Percentiles rank a stretch among this genome's conserved stretches.
These are phyloP conservation scores for Penicillium expansum DNA, from an alignment of 2,329 filamentous ascomycete genomes.

Conservation along the genomic window DNA sequence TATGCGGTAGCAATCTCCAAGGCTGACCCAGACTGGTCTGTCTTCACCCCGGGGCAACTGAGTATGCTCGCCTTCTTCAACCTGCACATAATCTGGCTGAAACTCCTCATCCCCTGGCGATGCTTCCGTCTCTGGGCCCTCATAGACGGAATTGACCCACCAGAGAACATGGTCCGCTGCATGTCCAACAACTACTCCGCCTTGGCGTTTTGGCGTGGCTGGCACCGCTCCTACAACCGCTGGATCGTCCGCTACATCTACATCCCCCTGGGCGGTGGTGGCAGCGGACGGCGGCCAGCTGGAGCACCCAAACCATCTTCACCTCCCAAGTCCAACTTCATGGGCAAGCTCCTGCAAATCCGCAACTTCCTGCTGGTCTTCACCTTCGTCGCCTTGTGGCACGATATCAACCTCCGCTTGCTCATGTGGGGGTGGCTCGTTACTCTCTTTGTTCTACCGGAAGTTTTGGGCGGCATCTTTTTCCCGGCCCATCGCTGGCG, in stretches of 20 bases:
- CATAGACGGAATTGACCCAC: conserved; percentile 85
- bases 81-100: conserved; percentile 95
- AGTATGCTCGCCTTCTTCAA: conserved; percentile 93
- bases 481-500: conserved; percentile 76
- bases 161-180: conserved; percentile 97
- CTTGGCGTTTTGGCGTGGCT: conserved; percentile 88
- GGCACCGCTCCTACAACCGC: conserved; percentile 93
- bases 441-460: conserved; percentile 88
- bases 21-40: conserved; percentile 71
- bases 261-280: conserved; percentile 76
- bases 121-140: conserved; percentile 97
- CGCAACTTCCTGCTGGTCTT: conserved; percentile 82
- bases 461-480: conserved; percentile 67
- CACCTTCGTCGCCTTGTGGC: conserved; percentile 96
- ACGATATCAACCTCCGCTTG: conserved; percentile 87
- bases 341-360: conserved; percentile 58
- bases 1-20: conserved; percentile 93
- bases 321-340: conserved; percentile 38
- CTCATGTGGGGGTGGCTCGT: conserved; percentile 97
- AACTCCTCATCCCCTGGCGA: conserved; percentile 94
- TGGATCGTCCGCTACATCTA: conserved; percentile 95
- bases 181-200: conserved; percentile 93
- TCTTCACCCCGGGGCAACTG: conserved; percentile 83
- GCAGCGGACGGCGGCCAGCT: conserved; percentile 27
- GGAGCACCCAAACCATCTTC: conserved; percentile 44